Evolutionary conservation across 225 moss, liverwort and hornwort species (phyloP).

Genomic region (Ulota crispa): DNA sequence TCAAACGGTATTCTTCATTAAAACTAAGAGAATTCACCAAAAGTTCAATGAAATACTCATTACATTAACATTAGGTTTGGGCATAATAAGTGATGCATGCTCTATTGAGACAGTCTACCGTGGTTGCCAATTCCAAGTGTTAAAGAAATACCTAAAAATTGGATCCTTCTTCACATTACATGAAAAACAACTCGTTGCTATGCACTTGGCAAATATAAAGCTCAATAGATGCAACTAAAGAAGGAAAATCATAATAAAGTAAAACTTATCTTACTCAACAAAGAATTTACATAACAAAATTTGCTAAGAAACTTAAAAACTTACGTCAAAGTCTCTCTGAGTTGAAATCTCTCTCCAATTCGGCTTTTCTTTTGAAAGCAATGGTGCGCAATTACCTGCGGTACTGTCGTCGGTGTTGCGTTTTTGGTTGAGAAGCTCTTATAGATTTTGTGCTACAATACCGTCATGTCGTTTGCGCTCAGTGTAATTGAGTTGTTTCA

Average conservation of each 20-base stretch:
- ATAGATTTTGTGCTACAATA: not conserved
- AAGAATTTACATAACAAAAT: not conserved
- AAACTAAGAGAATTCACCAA: not conserved
- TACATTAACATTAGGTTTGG: not conserved
- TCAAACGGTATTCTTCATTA: not conserved
- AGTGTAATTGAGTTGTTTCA: not conserved
- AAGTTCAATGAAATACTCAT: not conserved
- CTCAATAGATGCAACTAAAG: not conserved
- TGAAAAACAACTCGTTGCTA: not conserved
- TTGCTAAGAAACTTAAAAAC: too few relatives aligned
- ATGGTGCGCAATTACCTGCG: too few relatives aligned
- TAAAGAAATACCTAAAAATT: not conserved
- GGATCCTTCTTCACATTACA: not conserved
- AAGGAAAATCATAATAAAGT: too few relatives aligned
- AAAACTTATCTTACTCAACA: not conserved
- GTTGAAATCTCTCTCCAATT: not conserved
- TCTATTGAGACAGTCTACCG: not conserved
- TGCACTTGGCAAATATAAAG: not conserved
- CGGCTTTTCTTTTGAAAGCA: not conserved
- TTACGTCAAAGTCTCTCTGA: too few relatives aligned
- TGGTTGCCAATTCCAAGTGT: not conserved
- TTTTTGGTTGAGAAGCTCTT: not conserved
- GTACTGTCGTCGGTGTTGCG: not conserved
- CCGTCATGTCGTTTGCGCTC: too few relatives aligned
- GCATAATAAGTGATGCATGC: not conserved